Conservation (phyloP, 2,329 filamentous ascomycete genomes). For the Neopestalotiopsis clavispora region DNA sequence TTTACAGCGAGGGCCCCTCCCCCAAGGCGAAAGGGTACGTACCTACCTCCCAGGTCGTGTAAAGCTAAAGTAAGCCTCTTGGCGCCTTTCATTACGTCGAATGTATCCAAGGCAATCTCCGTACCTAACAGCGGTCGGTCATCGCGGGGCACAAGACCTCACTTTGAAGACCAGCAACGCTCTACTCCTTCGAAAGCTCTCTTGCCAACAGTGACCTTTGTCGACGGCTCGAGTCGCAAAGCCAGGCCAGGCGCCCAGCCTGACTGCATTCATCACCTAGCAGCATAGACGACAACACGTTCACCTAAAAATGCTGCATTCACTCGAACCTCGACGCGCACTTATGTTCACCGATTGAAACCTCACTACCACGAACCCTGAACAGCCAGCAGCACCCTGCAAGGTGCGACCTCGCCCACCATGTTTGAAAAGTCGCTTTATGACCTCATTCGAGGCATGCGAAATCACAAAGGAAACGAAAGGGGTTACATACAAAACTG, state of each 20-base stretch:
- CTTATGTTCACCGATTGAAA: conserved; percentile 22
- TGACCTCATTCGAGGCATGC: conserved; percentile 95
- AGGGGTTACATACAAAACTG: conserved; percentile 93
- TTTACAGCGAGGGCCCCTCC: not conserved
- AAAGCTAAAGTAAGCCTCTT: not conserved
- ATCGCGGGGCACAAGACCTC: conserved; percentile 1
- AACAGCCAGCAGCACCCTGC: conserved; percentile 24
- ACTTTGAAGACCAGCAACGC: not conserved
- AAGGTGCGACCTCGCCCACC: conserved; percentile 29
- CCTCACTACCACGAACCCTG: conserved; percentile 20
- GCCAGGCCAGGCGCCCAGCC: not conserved
- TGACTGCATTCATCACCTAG: not conserved
- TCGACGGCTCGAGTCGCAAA: conserved; percentile 1
- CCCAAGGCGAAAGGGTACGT: not conserved
- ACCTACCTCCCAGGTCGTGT: not conserved
- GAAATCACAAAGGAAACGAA: conserved; percentile 94
- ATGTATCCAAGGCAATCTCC: not conserved
- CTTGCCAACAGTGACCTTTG: conserved; percentile 1
- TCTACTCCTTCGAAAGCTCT: not conserved
- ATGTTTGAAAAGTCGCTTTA: conserved; percentile 96
- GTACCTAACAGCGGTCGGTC: not conserved
- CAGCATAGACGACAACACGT: not conserved
- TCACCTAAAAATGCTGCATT: conserved; percentile 23
- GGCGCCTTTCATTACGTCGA: not conserved
- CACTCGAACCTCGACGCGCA: not conserved